These are phyloP conservation scores for Phytopythium montanum DNA, from an alignment of 352 stramenopile species.

Conservation along the genomic window DNA sequence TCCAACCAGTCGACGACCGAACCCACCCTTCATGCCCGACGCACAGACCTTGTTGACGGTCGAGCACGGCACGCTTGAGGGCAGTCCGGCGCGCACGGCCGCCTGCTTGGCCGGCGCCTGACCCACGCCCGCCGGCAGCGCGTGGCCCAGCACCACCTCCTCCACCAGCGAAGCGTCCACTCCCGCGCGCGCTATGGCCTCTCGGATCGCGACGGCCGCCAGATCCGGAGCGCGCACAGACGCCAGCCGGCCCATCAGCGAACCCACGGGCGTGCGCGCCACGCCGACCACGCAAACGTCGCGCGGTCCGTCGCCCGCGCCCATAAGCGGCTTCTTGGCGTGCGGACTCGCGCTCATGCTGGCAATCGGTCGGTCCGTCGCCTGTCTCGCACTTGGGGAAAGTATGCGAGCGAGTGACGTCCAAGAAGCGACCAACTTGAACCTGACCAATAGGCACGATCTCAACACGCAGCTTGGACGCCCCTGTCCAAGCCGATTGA, in stretches of 20 bases:
- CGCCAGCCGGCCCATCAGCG: conserved; percentile 88
- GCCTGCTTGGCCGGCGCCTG: conserved; percentile 94
- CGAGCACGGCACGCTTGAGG: conserved; percentile 86
- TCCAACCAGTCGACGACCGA: background rate
- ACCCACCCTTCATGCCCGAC: conserved; percentile 88
- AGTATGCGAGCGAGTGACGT: background rate
- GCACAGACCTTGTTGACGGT: conserved; percentile 99
- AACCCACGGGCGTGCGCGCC: conserved; percentile 93
- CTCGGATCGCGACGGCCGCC: conserved; percentile 78
- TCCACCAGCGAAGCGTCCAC: conserved; percentile 66
- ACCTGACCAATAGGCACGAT: no score
- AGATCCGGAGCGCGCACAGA: conserved; percentile 88
- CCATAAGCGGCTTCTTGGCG: conserved; percentile 5
- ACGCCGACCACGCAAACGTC: conserved; percentile 92
- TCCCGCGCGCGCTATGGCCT: conserved; percentile 45
- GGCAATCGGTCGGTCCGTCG: background rate
- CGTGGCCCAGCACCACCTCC: conserved; percentile 95
- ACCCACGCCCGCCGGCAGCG: conserved; percentile 92
- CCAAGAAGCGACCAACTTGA: no score
- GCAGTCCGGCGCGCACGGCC: conserved; percentile 63
- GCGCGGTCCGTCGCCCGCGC: conserved; percentile 8
- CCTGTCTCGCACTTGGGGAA: background rate
- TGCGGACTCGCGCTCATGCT: conserved; percentile 3
- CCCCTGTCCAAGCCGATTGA: no score
- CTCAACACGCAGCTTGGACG: no score